phyloP scores from a whole-genome alignment of 768 basidiomycete species.

The Lactifluus pinguis region DNA sequence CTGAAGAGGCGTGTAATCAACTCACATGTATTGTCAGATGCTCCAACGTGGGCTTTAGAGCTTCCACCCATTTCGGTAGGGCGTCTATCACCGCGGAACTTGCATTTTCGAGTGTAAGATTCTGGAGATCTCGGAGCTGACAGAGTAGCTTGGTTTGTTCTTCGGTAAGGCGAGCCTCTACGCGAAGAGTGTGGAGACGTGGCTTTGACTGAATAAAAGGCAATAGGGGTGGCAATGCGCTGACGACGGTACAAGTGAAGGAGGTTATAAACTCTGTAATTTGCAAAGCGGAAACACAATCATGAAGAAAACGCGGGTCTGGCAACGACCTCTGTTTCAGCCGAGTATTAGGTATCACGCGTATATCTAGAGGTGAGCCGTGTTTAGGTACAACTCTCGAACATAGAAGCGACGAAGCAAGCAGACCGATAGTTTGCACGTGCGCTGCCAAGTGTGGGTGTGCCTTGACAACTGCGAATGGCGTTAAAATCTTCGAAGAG shows the following conservation, averaged over 20 bases:
- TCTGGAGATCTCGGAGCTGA: constrained; percentile 33
- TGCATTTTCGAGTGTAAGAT: constrained; percentile 47
- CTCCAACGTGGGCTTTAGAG: constrained; percentile 37
- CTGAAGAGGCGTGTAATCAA: constrained; percentile 10
- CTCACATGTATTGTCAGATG: constrained; percentile 54
- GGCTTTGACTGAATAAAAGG: constrained; percentile 36
- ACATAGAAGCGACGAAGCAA: neutral
- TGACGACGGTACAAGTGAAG: constrained; percentile 44
- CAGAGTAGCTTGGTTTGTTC: constrained; percentile 40
- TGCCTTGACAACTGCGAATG: constrained; percentile 48
- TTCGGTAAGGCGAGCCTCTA: constrained; percentile 45
- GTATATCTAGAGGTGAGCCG: constrained; percentile 35
- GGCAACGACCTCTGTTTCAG: constrained; percentile 15
- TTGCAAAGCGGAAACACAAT: constrained; percentile 40
- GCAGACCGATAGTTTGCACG: constrained; percentile 50
- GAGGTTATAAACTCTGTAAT: constrained; percentile 44
- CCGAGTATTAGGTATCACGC: constrained; percentile 35
- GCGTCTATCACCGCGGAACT: constrained; percentile 53
- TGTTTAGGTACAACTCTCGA: neutral
- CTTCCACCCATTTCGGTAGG: constrained; percentile 47
- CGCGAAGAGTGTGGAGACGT: constrained; percentile 38
- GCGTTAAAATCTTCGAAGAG: constrained; percentile 36
- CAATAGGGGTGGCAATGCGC: constrained; percentile 43
- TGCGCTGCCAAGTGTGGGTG: constrained; percentile 48
- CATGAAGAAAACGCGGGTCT: constrained; percentile 42